A percentile compares a stretch with the other conserved stretches of the same genome.
These are phyloP conservation scores for Peronospora destructor DNA, from an alignment of 352 stramenopile species.

Conservation along the genomic window DNA sequence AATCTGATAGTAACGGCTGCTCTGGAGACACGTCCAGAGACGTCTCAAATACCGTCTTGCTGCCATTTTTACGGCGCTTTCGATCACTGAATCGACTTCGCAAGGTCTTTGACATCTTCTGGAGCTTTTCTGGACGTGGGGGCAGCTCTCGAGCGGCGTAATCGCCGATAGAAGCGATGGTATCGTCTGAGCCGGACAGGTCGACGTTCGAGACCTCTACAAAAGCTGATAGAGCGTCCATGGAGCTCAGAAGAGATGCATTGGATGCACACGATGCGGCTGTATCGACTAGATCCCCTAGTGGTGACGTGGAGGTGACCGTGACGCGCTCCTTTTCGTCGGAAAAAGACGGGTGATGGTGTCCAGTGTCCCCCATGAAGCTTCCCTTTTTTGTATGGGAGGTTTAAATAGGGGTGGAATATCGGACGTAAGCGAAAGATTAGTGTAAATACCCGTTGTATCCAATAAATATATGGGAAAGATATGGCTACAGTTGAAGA, in stretches of 20 bases:
- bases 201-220: slow-evolving; percentile 8
- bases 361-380: slow-evolving; percentile 25
- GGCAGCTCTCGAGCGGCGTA: slow-evolving; percentile 6
- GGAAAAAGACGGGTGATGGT: slow-evolving; percentile 9
- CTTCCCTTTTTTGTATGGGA: slow-evolving; percentile 19
- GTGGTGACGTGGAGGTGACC: neutral
- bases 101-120: slow-evolving; percentile 8
- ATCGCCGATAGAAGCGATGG: slow-evolving; percentile 9
- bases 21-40: slow-evolving; percentile 12
- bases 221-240: slow-evolving; percentile 1
- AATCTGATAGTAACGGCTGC: slow-evolving; percentile 48
- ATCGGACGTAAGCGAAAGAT: slow-evolving; percentile 6
- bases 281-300: slow-evolving; percentile 1
- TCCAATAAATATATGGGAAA: too few relatives aligned
- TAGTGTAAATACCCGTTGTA: neutral
- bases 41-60: slow-evolving; percentile 8
- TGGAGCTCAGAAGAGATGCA: neutral
- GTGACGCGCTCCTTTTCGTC: slow-evolving; percentile 1
- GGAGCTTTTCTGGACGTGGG: slow-evolving; percentile 8
- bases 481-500: neutral
- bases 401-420: slow-evolving; percentile 5
- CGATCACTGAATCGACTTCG: slow-evolving; percentile 5
- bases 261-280: slow-evolving; percentile 2
- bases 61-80: slow-evolving; percentile 19
- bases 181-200: neutral